These are phyloP conservation scores for Excoecaria agallocha DNA, from an alignment of 345 rosid genomes.

Conservation along the genomic window DNA sequence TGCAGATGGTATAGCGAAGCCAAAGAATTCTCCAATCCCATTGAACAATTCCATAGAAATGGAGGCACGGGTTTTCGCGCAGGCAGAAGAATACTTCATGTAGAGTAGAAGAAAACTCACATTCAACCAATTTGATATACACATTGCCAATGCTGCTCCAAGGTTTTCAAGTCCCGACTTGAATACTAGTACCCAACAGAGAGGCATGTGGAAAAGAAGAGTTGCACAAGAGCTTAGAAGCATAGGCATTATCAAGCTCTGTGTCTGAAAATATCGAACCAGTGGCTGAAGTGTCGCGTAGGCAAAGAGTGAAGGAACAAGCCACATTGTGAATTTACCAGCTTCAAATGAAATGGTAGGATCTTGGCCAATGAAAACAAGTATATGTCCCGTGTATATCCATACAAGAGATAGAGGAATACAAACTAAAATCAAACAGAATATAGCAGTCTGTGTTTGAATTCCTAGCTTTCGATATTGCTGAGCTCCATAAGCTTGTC, in stretches of 20 bases:
- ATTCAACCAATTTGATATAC: conserved; percentile 54
- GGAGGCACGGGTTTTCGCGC: conserved; percentile 42
- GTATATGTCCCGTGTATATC: conserved; percentile 53
- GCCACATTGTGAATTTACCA: conserved; percentile 50
- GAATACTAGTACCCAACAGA: conserved; percentile 58
- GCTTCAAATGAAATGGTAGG: conserved; percentile 55
- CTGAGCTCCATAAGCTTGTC: conserved; percentile 79
- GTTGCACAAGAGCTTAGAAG: conserved; percentile 45
- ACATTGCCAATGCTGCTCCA: conserved; percentile 52
- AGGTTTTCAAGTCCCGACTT: conserved; percentile 39
- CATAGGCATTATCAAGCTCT: conserved; percentile 55
- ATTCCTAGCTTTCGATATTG: conserved; percentile 54
- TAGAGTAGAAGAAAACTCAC: conserved; percentile 46
- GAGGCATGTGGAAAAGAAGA: conserved; percentile 42
- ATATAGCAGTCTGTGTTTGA: conserved; percentile 54
- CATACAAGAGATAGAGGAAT: conserved; percentile 58
- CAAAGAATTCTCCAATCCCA: conserved; percentile 55
- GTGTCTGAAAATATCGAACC: conserved; percentile 53
- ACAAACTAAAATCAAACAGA: conserved; percentile 42
- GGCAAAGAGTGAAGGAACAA: conserved; percentile 59
- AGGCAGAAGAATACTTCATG: conserved; percentile 44
- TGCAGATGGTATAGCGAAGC: conserved; percentile 68
- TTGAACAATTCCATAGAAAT: conserved; percentile 44
- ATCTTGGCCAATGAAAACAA: conserved; percentile 53
- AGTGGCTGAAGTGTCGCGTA: conserved; percentile 57